Evolutionary conservation across 2,329 filamentous ascomycete genomes (phyloP), one percentile per base, ranked within the genome.

Genomic region (Elsinoe perseae): DNA sequence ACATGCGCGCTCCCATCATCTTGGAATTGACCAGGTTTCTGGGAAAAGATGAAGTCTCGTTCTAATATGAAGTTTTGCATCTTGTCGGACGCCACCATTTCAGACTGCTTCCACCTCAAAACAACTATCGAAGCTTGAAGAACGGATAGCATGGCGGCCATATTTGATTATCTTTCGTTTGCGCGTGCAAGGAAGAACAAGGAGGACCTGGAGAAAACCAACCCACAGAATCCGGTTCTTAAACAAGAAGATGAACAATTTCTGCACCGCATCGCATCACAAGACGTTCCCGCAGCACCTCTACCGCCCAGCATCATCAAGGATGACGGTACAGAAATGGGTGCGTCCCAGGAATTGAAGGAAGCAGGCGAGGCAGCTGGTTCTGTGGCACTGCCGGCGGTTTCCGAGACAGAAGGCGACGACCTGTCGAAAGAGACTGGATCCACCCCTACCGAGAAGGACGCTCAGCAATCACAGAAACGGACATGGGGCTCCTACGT

Each of bases 161-260:
- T 56, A 2, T 56, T 56, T 20, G 53, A 56, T 25, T 56, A 56
- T 27, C 25, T 56, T 25, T 68, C 66, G 3, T 70, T 69, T 56
- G 66, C 67, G 4, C 61, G 65, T 16, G 67, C 68, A 20, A 69
- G 67, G 60, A 66, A 68, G 61, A 68, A 70, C 60, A 64, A 62
- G 32, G 66, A 69, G 52, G 64, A 66, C n/a, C 62, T 69, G 14
- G 61, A 68, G 53, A 68, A 67, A 57, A 67, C 61, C 7, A 69
- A 69, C 40, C 68, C 68, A 5, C 62, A 66, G n/a, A 64, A 69
- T 63, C 65, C 75, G 4, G 75, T 84, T 2, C 66, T 84, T n/a
- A 80, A 78, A 16, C 74, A 79, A n/a, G 80, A 82, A 63, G 81
- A 84, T 59, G 78, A 83, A 61, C 71, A 74, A 54, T 84, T 83